Conservation (phyloP, 192 early-diverging fungal genomes). For the Podila verticillata region DNA sequence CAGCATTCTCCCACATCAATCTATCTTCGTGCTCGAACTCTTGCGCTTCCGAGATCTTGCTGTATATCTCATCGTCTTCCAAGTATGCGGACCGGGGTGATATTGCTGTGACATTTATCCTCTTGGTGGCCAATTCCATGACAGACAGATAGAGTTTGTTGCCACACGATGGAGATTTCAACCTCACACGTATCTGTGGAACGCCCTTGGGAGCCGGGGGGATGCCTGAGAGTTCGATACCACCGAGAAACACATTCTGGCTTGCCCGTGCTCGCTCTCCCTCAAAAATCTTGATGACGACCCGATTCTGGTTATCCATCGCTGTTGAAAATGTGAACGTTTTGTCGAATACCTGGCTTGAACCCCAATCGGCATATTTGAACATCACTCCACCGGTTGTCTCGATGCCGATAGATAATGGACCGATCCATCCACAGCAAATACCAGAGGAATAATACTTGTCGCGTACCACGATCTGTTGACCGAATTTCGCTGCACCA, state of each 20-base stretch:
- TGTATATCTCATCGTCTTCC: background rate
- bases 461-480: slow-evolving; percentile 6
- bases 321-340: slow-evolving; percentile 94
- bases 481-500: slow-evolving; percentile 82
- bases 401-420: slow-evolving; percentile 92
- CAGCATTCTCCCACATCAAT: background rate
- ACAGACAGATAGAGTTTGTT: background rate
- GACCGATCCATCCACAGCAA: slow-evolving; percentile 59
- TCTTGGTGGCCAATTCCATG: background rate
- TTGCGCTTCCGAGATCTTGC: background rate
- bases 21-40: background rate
- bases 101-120: background rate
- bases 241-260: slow-evolving; percentile 93
- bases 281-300: slow-evolving; percentile 94
- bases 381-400: slow-evolving; percentile 94
- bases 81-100: background rate
- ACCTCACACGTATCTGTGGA: slow-evolving; percentile 92
- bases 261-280: slow-evolving; percentile 90
- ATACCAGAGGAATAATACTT: slow-evolving; percentile 47
- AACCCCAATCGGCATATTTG: slow-evolving; percentile 88
- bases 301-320: slow-evolving; percentile 90
- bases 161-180: slow-evolving; percentile 94
- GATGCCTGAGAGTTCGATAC: slow-evolving; percentile 78
- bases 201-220: slow-evolving; percentile 91
- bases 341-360: slow-evolving; percentile 93